Conservation (phyloP, 345 rosid species). For the Eucalyptus paniculata region DNA sequence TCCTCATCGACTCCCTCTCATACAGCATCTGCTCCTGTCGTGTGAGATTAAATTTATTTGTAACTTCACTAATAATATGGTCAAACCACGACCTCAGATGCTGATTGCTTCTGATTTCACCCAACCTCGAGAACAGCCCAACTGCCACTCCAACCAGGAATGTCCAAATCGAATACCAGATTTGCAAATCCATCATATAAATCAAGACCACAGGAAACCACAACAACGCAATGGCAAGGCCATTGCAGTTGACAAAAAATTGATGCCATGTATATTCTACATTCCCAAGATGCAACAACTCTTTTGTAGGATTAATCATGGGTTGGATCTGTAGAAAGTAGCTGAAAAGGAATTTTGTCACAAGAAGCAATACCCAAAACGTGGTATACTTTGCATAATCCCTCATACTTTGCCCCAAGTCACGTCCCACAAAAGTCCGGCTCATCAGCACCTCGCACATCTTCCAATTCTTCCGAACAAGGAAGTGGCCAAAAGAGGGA, state of each 20-base stretch:
- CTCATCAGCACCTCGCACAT: conserved; percentile 40
- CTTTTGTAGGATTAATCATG: conserved; percentile 52
- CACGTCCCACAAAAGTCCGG: conserved; percentile 67
- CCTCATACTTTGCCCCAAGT: conserved; percentile 67
- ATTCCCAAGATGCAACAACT: conserved; percentile 18
- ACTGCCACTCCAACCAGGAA: conserved; percentile 74
- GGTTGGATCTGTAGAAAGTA: conserved; percentile 81
- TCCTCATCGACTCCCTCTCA: conserved; percentile 50
- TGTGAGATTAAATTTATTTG: conserved; percentile 81
- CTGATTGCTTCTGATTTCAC: conserved; percentile 79
- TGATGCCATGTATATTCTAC: conserved; percentile 46
- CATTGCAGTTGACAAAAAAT: conserved; percentile 18
- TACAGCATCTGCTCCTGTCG: conserved; percentile 71
- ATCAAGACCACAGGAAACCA: conserved; percentile 75
- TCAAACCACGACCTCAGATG: conserved; percentile 81
- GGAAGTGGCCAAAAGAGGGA: conserved; percentile 67
- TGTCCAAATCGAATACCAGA: conserved; percentile 66
- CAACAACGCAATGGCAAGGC: conserved; percentile 50
- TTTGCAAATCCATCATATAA: conserved; percentile 88
- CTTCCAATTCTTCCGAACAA: conserved; percentile 61
- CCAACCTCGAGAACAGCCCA: conserved; percentile 75
- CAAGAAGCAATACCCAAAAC: conserved; percentile 66
- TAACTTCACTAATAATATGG: conserved; percentile 55
- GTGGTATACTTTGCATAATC: conserved; percentile 53
- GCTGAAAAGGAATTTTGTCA: conserved; percentile 67